Conservation (phyloP, 2,329 filamentous ascomycete genomes). For the Mycocentrospora acerina region DNA sequence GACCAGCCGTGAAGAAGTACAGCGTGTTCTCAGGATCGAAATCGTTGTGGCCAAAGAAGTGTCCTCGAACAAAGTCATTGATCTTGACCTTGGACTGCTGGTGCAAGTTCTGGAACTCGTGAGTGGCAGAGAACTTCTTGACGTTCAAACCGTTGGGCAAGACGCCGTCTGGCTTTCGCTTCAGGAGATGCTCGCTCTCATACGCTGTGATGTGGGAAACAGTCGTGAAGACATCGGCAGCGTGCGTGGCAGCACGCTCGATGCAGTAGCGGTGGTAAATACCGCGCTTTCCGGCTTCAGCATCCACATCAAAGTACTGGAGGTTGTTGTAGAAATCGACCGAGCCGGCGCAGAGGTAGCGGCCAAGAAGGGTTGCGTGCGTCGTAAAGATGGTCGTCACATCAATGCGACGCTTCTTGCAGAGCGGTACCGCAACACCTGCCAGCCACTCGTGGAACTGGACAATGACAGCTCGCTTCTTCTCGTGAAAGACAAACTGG, state of each 20-base stretch:
- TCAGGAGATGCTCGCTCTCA: slow-evolving; percentile 94
- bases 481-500: slow-evolving; percentile 92
- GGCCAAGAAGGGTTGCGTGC: slow-evolving; percentile 89
- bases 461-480: slow-evolving; percentile 86
- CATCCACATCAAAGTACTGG: slow-evolving; percentile 93
- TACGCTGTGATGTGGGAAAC: slow-evolving; percentile 98
- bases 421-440: slow-evolving; percentile 86
- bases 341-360: slow-evolving; percentile 94
- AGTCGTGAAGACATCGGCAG: slow-evolving; percentile 95
- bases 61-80: slow-evolving; percentile 94
- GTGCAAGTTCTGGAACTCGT: slow-evolving; percentile 98
- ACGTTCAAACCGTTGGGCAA: slow-evolving; percentile 96
- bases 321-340: slow-evolving; percentile 99
- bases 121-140: slow-evolving; percentile 96
- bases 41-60: slow-evolving; percentile 98
- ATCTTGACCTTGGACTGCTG: slow-evolving; percentile 97
- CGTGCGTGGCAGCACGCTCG: slow-evolving; percentile 87
- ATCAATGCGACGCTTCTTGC: slow-evolving; percentile 92
- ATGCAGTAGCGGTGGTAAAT: slow-evolving; percentile 99
- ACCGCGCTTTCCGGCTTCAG: slow-evolving; percentile 94
- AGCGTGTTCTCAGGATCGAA: slow-evolving; percentile 96
- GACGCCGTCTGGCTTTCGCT: slow-evolving; percentile 96
- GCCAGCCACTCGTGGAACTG: slow-evolving; percentile 99
- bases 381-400: slow-evolving; percentile 98
- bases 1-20: slow-evolving; percentile 95